A percentile compares a stretch with the other conserved stretches of the same genome.
Evolutionary conservation across 345 rosid genomes (phyloP).

Genomic region (Eucalyptus virginea): DNA sequence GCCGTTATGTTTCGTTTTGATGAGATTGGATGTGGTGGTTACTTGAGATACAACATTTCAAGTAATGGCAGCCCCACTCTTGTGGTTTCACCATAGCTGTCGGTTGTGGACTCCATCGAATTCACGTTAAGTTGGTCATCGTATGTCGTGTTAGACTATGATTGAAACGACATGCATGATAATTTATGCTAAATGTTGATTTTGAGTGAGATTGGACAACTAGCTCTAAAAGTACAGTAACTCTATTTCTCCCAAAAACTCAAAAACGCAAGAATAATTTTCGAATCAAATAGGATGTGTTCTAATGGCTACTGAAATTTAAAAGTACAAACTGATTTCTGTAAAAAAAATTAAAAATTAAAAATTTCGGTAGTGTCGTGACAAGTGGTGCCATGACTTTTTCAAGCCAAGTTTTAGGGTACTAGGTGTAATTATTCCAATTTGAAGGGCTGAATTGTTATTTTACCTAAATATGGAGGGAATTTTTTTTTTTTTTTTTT

Average conservation of each 20-base stretch:
- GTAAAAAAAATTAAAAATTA: background rate
- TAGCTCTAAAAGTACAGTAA: background rate
- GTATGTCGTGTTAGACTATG: no score
- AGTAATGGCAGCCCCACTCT: background rate
- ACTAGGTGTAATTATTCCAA: background rate
- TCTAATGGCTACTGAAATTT: background rate
- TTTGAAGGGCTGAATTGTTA: background rate
- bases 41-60: background rate
- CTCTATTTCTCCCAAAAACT: background rate
- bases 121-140: background rate
- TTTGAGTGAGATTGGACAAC: background rate
- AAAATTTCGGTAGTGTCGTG: background rate
- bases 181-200: background rate
- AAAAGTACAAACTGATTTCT: background rate
- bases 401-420: background rate
- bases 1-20: background rate
- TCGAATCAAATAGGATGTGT: background rate
- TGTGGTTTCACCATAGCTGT: background rate
- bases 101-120: background rate
- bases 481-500: no score
- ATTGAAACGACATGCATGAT: no score
- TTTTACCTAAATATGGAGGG: background rate
- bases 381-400: background rate
- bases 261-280: background rate
- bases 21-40: background rate